These are phyloP conservation scores for Boletus vermiculosoides DNA, from an alignment of 768 basidiomycete species.

Conservation along the genomic window DNA sequence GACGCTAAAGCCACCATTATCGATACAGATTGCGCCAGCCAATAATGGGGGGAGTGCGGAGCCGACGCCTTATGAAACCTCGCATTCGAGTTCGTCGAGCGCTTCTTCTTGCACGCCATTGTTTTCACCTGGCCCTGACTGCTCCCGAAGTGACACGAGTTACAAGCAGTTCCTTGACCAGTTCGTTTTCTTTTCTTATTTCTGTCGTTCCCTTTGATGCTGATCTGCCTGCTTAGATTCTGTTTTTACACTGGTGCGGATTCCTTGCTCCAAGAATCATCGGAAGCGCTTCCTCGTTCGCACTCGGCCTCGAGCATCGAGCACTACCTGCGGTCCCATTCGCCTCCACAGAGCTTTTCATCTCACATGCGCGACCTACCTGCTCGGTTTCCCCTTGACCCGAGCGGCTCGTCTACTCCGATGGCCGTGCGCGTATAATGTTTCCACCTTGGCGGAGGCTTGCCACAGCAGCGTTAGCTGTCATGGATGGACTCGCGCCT, in stretches of 20 bases:
- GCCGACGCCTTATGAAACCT: slow-evolving; percentile 48
- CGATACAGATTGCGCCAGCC: slow-evolving; percentile 9
- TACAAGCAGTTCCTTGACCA: slow-evolving; percentile 65
- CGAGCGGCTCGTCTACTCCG: slow-evolving; percentile 31
- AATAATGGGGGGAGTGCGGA: slow-evolving; percentile 31
- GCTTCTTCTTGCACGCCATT: slow-evolving; percentile 45
- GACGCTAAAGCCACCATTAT: slow-evolving; percentile 10
- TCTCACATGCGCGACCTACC: slow-evolving; percentile 20
- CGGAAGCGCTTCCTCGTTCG: slow-evolving; percentile 36
- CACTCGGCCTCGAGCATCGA: slow-evolving; percentile 57
- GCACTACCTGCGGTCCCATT: slow-evolving; percentile 41
- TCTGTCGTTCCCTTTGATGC: not conserved
- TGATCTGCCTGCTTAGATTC: slow-evolving; percentile 46
- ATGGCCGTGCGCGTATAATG: slow-evolving; percentile 19
- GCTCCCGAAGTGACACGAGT: slow-evolving; percentile 34
- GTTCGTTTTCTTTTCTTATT: slow-evolving; percentile 39
- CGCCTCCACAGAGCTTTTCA: slow-evolving; percentile 30
- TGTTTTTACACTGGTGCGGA: slow-evolving; percentile 77
- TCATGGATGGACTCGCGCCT: not conserved
- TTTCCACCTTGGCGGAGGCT: not conserved
- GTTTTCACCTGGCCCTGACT: slow-evolving; percentile 40
- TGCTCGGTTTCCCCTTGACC: slow-evolving; percentile 25
- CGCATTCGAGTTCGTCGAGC: slow-evolving; percentile 44
- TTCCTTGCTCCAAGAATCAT: slow-evolving; percentile 29
- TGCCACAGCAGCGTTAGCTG: not conserved